phyloP scores from a whole-genome alignment of 164 flowering plant species.

The Nymphaea thermarum region DNA sequence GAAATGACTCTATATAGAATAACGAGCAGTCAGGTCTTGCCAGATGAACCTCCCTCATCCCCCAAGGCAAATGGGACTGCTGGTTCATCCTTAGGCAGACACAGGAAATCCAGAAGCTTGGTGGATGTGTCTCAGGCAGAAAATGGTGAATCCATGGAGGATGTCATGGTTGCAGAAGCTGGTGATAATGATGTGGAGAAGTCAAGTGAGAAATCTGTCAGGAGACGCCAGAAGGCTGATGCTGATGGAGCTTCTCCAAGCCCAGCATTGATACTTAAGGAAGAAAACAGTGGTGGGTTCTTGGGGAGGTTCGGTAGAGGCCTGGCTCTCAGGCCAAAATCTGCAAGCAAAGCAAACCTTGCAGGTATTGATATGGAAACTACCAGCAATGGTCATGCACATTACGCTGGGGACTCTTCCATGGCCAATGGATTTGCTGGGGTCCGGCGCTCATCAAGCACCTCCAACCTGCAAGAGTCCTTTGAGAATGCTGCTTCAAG shows the following conservation, averaged over 20 bases:
- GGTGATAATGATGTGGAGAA: background rate
- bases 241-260: background rate
- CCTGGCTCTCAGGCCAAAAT: background rate
- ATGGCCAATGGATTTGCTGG: constrained; percentile 1
- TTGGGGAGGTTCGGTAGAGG: background rate
- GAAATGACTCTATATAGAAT: constrained; percentile 47
- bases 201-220: background rate
- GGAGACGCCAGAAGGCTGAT: background rate
- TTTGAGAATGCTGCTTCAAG: background rate
- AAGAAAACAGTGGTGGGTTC: background rate
- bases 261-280: background rate
- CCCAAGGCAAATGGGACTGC: background rate
- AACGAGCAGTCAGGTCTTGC: constrained; percentile 16
- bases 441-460: background rate
- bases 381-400: background rate
- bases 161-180: constrained; percentile 14
- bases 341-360: background rate
- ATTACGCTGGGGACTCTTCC: background rate
- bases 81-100: constrained; percentile 26
- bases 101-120: constrained; percentile 47
- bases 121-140: constrained; percentile 26
- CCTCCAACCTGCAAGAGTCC: constrained; percentile 1
- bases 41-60: constrained; percentile 28
- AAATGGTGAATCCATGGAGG: constrained; percentile 20
- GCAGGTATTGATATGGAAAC: background rate